phyloP scores from a whole-genome alignment of 192 early-diverging fungal genomes.

The Linnemannia exigua region DNA sequence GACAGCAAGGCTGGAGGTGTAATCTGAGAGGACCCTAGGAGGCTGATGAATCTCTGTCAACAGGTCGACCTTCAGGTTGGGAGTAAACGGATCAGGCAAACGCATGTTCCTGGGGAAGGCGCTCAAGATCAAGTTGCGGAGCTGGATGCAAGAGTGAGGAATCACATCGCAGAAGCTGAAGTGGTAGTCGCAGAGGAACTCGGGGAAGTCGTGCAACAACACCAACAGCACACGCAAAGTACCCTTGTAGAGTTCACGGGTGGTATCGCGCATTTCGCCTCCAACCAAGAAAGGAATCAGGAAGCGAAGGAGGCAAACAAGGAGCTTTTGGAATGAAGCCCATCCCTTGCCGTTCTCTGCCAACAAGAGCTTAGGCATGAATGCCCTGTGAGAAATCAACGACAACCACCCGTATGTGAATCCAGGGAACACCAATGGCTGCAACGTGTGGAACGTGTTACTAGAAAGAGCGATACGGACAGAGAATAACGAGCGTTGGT shows the following conservation, averaged over 20 bases:
- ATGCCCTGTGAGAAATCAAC: slow-evolving; percentile 92
- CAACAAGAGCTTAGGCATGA: slow-evolving; percentile 89
- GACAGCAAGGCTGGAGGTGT: slow-evolving; percentile 71
- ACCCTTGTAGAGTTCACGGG: slow-evolving; percentile 89
- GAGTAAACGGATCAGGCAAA: slow-evolving; percentile 96
- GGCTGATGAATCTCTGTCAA: slow-evolving; percentile 90
- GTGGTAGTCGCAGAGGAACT: slow-evolving; percentile 95
- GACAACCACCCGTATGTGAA: slow-evolving; percentile 96
- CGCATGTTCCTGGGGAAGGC: slow-evolving; percentile 96
- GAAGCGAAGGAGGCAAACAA: slow-evolving; percentile 90
- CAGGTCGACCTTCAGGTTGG: slow-evolving; percentile 92
- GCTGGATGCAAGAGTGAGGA: slow-evolving; percentile 91
- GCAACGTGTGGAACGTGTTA: slow-evolving; percentile 87
- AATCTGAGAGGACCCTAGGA: slow-evolving; percentile 91
- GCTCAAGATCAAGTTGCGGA: slow-evolving; percentile 96
- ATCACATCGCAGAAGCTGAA: slow-evolving; percentile 94
- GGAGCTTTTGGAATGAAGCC: slow-evolving; percentile 86
- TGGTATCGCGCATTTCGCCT: slow-evolving; percentile 79
- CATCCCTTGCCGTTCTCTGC: slow-evolving; percentile 88
- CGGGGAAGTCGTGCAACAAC: slow-evolving; percentile 96
- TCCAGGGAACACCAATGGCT: slow-evolving; percentile 90
- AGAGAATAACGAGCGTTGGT: no score
- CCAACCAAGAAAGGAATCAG: slow-evolving; percentile 85
- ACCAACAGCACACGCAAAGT: slow-evolving; percentile 93
- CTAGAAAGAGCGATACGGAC: no score